Evolutionary conservation across 1,139 yeast species (phyloP).

Genomic region (Yamadazyma spencermartinsiae): DNA sequence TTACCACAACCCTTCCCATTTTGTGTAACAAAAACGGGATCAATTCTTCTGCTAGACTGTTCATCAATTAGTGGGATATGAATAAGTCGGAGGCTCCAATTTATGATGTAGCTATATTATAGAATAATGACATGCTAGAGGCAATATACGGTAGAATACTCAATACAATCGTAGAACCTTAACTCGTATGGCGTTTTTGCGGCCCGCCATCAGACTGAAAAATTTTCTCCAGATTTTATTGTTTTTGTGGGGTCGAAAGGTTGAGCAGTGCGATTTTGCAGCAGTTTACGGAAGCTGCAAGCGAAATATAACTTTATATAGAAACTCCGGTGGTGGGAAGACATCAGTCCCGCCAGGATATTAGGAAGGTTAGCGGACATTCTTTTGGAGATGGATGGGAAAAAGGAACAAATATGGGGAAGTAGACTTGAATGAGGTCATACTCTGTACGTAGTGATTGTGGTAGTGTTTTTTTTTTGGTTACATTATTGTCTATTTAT

Average conservation of each 20-base stretch:
- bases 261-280: not conserved
- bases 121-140: too few species aligned
- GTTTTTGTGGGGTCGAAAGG: slow-evolving; percentile 3
- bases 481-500: slow-evolving; percentile 1
- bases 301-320: not conserved
- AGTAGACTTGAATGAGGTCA: not conserved
- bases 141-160: too few species aligned
- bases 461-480: not conserved
- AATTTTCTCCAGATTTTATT: slow-evolving; percentile 1
- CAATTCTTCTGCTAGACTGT: too few species aligned
- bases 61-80: too few species aligned
- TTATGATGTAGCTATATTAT: too few species aligned
- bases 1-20: too few species aligned
- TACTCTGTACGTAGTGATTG: not conserved
- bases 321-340: too few species aligned
- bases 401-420: not conserved
- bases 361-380: too few species aligned
- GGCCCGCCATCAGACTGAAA: slow-evolving; percentile 2
- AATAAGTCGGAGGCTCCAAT: too few species aligned
- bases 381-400: not conserved
- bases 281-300: slow-evolving; percentile 1
- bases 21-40: too few species aligned
- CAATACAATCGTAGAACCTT: not conserved
- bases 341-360: too few species aligned
- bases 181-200: not conserved